Base-by-base conservation (phyloP, 208 protist species). In the Crithidia mellificae region DNA sequence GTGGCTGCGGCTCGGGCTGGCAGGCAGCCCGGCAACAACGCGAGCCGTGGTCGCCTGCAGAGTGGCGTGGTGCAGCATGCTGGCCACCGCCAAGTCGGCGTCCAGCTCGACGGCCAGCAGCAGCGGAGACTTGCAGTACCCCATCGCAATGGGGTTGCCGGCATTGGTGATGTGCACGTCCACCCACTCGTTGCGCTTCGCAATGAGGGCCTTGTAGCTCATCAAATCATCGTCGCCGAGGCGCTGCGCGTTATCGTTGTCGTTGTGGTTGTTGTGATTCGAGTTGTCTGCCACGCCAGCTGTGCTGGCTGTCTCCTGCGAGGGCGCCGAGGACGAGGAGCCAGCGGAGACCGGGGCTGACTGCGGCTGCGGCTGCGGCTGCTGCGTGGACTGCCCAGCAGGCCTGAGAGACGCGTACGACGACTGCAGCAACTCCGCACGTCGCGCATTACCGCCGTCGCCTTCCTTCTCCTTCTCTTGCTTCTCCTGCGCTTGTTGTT, bases 41-140 rank as follows among this genome's bases (percentile, higher is more conserved):
- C 55, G n/a, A 9, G 55, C 55, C 6, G 29, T 46, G 24, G 57
- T 70, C 2, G 34, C 68, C 29, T 75, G 77, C 36, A 66, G 44
- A 20, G 70, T 49, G 24, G 66, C 30, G 57, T 69, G 55, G 56
- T 64, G 47, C 58, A 80, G 57, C 59, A 84, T 80, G 58, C 59
- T 80, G 20, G 66, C 64, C n/a, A 84, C 68, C 47, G 36, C 57
- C 22, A 81, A 20, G 9, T 72, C 66, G 1, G 61, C 58, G 29
- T 74, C 69, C 29, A 84, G 51, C 54, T 80, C 74, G 11, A 76
- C 70, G 12, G 79, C 74, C 15, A 81, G 56, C 20, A 84, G 41
- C 30, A 84, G 57, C 8, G 79, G 74, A 6, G 74, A 73, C 63
- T 84, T 81, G 65, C 41, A 62, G 58, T 73, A 61, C 15, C 43